Base-by-base conservation (phyloP, 306 rosid species). In the Quercus ilex region DNA sequence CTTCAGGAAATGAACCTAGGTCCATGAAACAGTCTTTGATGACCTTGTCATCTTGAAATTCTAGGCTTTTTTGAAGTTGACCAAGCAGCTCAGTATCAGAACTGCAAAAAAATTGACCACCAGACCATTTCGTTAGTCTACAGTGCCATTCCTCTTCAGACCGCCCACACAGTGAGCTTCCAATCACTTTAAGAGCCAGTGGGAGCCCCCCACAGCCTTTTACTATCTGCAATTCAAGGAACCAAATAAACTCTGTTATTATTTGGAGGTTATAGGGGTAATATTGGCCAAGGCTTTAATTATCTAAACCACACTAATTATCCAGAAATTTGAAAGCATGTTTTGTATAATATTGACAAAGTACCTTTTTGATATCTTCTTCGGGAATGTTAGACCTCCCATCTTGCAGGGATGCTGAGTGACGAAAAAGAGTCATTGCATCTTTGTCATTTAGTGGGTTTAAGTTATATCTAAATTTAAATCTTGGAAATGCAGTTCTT, bases 21-120 rank as follows among this genome's bases (percentile, higher is more conserved):
- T 93, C 98, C 82, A 85, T 62, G 89, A 93, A 93, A 83, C 93
- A 86, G 57, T 93, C 90, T 81, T 79, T 89, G 79, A 77, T 28
- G 20, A 71, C 55, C 69, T 80, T 38, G 46, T 82, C 82, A 49
- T 82, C 88, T 74, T 80, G 85, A 19, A 85, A 81, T 28, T 89
- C 87, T 15, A 91, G 57, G 70, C 85, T 69, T 53, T 80, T 86
- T 83, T 85, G 62, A 31, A 89, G 89, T 80, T 79, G 25, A 2
- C 43, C 7, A 62, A 88, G 69, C 73, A 92, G 76, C 20, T 85
- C 81, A 14, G 25, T 21, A 55, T 81, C 82, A 12, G 85, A 81
- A 78, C 79, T 82, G 53, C 89, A 79, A 67, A 87, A 78, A 46
- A 86, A 88, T 7, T 76, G 85, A 70, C 86, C 87, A 33, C 72